These are phyloP conservation scores for Citrullus amarus DNA, from an alignment of 306 rosid genomes.

Conservation along the genomic window DNA sequence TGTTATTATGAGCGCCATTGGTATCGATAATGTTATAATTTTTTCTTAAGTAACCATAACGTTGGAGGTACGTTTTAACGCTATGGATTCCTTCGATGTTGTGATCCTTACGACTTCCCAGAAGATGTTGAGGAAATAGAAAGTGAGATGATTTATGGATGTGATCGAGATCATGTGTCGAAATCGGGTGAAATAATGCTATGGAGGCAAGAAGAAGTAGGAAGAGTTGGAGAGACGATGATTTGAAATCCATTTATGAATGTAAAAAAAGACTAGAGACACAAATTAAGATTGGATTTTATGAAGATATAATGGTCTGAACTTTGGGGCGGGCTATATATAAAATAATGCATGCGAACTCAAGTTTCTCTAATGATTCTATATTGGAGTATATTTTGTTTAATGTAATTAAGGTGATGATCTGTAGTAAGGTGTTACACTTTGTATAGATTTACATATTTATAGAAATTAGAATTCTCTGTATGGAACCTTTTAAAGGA, in stretches of 20 bases:
- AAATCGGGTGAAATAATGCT: neutral
- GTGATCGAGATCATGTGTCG: neutral
- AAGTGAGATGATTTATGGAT: neutral
- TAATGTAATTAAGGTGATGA: neutral
- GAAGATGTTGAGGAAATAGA: slow-evolving; percentile 19
- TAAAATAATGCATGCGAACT: neutral
- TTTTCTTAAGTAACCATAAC: slow-evolving; percentile 23
- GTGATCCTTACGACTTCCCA: slow-evolving; percentile 24
- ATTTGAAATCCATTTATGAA: neutral
- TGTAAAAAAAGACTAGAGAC: neutral
- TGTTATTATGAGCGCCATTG: neutral
- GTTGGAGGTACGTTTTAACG: slow-evolving; percentile 22
- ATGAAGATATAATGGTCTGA: neutral
- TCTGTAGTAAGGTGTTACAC: neutral
- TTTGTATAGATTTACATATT: neutral
- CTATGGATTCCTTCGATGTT: slow-evolving; percentile 16
- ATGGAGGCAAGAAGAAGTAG: neutral
- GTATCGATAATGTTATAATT: neutral
- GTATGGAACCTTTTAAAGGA: neutral
- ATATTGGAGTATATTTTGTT: neutral
- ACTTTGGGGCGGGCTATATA: neutral
- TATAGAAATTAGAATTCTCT: neutral
- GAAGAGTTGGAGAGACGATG: neutral
- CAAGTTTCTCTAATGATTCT: neutral
- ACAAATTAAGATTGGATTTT: neutral